Percentiles rank a stretch among this genome's conserved stretches.
phyloP scores from a whole-genome alignment of 2,329 filamentous ascomycete species.

The Penicillium sp. region DNA sequence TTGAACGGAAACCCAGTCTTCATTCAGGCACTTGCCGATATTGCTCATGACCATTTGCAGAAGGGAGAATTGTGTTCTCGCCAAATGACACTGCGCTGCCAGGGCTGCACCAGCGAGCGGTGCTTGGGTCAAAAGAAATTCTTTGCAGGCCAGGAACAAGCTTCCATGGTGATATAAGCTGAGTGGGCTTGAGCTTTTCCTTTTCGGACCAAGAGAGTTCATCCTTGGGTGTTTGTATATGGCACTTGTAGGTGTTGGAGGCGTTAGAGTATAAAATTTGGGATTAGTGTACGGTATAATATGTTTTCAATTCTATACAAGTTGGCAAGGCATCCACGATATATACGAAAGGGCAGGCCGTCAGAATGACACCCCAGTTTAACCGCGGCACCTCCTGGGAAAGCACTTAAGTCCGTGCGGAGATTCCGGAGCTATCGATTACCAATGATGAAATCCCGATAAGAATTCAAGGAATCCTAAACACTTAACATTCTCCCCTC shows the following conservation, averaged over 20 bases:
- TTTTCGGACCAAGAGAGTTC: background rate
- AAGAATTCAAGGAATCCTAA: background rate
- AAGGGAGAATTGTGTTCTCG: constrained; percentile 62
- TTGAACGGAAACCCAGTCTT: constrained; percentile 86
- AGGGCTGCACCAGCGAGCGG: constrained; percentile 80
- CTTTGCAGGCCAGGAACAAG: constrained; percentile 43
- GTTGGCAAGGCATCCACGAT: background rate
- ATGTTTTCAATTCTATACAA: background rate
- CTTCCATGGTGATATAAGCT: constrained; percentile 26
- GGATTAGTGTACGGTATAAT: constrained; percentile 3
- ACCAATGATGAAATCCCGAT: constrained; percentile 2
- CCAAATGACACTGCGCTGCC: constrained; percentile 86
- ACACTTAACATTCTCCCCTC: background rate
- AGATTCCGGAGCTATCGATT: constrained; percentile 8
- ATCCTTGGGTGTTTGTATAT: constrained; percentile 1
- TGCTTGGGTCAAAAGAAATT: constrained; percentile 67
- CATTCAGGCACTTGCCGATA: constrained; percentile 77
- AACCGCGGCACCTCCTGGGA: too few relatives aligned
- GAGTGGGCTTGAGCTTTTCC: background rate
- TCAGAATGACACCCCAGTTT: background rate
- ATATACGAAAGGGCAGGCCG: background rate
- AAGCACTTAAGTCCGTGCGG: background rate
- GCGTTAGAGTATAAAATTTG: constrained; percentile 6
- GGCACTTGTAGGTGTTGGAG: constrained; percentile 1
- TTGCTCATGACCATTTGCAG: constrained; percentile 71